Base-by-base conservation (phyloP, 2,329 filamentous ascomycete species). In the Juglanconis sp. region DNA sequence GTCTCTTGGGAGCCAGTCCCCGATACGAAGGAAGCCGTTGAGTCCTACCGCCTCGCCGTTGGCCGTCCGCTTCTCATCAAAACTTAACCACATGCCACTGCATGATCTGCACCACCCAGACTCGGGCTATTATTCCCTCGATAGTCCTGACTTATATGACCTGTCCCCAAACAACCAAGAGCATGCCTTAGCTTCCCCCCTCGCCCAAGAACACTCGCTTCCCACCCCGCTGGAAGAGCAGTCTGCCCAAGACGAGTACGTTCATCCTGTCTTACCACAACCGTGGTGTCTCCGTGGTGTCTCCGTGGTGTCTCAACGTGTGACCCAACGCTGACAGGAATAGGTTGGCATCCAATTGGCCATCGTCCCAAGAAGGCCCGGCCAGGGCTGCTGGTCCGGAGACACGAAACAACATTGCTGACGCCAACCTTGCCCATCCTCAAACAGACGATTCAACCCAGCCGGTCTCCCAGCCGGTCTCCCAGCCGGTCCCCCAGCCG, bases 71-170 rank as follows among this genome's bases (percentile, higher is more conserved):
- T 82, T 77, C 71, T 81, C 79, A 31, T 75, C 77, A 34, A 73
- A 71, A 60, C 71, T 76, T 64, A 71, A 72, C 63, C 67, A 74
- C 48, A 68, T 71, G 59, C 47, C n/a, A 31, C 38, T 52, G 53
- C 53, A 70, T 56, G 75, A 78, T 61, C 73, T 81, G 30, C 74
- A 77, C 47, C 76, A 76, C 63, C 80, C 82, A n/a, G 80, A 81
- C 68, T 77, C 77, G n/a, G 77, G 84, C 63, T 79, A 81, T 36
- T 81, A 74, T 66, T 81, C 83, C 13, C 70, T 85, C 57, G 84
- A 87, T 70, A 87, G 84, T 69, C 84, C 84, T 63, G 86, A 83
- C 36, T 73, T 87, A 53, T 87, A 87, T 79, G 82, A 85, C 40
- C 35, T 51, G 40, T 44, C 38, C 31, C 56, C 48, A 51, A 68